Conservation (phyloP, 805 yeast species). For the Teunomyces panamensis region DNA sequence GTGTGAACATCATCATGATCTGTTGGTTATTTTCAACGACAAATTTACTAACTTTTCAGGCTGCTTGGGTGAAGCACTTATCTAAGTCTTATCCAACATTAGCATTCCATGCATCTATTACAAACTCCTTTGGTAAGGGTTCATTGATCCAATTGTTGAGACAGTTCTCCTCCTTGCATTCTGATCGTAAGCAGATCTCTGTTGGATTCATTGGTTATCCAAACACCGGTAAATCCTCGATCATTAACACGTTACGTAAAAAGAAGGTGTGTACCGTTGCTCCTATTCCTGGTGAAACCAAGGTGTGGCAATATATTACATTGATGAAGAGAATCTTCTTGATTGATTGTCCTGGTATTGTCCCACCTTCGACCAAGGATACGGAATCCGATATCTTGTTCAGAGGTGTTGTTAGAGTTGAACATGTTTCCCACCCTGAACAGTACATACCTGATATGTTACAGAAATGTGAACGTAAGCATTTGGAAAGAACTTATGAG, state of each 20-base stretch:
- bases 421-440: slow-evolving; percentile 92
- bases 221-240: slow-evolving; percentile 96
- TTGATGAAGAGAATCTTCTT: slow-evolving; percentile 92
- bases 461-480: slow-evolving; percentile 80
- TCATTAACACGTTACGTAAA: slow-evolving; percentile 87
- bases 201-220: slow-evolving; percentile 98
- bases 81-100: slow-evolving; percentile 90
- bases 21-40: background rate
- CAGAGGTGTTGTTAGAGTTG: slow-evolving; percentile 98
- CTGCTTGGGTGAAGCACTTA: slow-evolving; percentile 97
- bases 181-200: slow-evolving; percentile 92
- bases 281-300: slow-evolving; percentile 98
- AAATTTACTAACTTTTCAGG: slow-evolving; percentile 51
- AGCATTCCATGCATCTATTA: slow-evolving; percentile 97
- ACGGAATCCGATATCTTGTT: slow-evolving; percentile 87
- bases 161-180: slow-evolving; percentile 86
- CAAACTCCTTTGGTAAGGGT: slow-evolving; percentile 97
- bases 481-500: slow-evolving; percentile 93
- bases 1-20: background rate
- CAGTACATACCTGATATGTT: slow-evolving; percentile 89
- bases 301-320: slow-evolving; percentile 98
- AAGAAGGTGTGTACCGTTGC: slow-evolving; percentile 97
- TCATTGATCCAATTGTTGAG: slow-evolving; percentile 88
- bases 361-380: slow-evolving; percentile 90
- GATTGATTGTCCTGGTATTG: slow-evolving; percentile 98